These are phyloP conservation scores for Mortierella hygrophila DNA, from an alignment of 192 early-diverging fungal species.

Conservation along the genomic window DNA sequence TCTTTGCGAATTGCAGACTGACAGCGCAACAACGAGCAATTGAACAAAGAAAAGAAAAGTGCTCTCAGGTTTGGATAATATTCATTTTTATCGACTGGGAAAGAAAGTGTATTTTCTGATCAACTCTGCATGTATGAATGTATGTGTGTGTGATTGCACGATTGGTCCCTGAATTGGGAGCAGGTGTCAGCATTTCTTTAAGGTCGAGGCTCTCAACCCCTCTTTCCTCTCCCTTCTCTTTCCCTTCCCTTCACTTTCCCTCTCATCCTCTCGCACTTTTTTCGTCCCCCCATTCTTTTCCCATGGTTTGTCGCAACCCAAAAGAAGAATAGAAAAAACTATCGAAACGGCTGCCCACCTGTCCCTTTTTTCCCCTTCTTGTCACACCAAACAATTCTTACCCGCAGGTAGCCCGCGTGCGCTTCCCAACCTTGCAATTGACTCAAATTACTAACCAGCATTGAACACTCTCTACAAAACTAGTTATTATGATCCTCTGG, in stretches of 20 bases:
- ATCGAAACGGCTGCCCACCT: not conserved
- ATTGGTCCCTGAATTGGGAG: not conserved
- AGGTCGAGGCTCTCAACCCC: not conserved
- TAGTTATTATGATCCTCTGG: constrained; percentile 69
- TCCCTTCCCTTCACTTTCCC: not conserved
- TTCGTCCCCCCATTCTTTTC: not conserved
- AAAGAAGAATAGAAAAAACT: not conserved
- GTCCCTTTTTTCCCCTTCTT: too few relatives aligned
- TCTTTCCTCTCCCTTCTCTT: not conserved
- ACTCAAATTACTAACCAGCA: not conserved
- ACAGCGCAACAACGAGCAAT: not conserved
- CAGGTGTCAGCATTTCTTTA: not conserved
- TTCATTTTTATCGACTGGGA: not conserved
- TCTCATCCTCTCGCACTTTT: not conserved
- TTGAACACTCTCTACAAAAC: not conserved
- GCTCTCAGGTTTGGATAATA: not conserved
- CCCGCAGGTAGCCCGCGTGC: not conserved
- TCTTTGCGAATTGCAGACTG: not conserved
- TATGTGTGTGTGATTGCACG: constrained; percentile 1
- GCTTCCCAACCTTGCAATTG: not conserved
- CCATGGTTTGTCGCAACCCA: not conserved
- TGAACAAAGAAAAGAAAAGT: not conserved
- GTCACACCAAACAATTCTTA: not conserved
- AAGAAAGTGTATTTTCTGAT: not conserved
- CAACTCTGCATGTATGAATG: not conserved